Evolutionary conservation across 1,284 basidiomycete species (phyloP).

Genomic region (Hypsizygus ulmarius): DNA sequence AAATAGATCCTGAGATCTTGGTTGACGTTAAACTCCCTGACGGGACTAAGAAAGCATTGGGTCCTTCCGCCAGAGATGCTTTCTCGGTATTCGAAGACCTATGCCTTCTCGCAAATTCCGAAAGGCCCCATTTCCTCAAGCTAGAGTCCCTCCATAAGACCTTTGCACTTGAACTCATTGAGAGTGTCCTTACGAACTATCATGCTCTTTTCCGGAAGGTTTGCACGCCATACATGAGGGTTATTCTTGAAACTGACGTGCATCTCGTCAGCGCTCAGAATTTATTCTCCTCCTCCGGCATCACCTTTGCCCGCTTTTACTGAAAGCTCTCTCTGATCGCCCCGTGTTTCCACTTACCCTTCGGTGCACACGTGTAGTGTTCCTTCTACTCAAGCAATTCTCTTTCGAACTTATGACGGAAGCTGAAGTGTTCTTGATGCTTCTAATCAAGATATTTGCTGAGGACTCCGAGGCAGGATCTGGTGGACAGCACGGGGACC

Average conservation of each 20-base stretch:
- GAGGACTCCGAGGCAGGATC: conserved; percentile 52
- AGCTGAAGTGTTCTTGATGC: conserved; percentile 80
- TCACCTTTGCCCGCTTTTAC: conserved; percentile 87
- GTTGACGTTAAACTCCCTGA: conserved; percentile 59
- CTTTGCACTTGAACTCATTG: conserved; percentile 93
- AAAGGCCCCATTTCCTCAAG: conserved; percentile 81
- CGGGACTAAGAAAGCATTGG: conserved; percentile 58
- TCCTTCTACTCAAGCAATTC: conserved; percentile 91
- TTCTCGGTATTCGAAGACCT: conserved; percentile 89
- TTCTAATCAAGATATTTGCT: conserved; percentile 76
- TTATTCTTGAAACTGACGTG: not conserved
- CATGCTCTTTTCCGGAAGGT: conserved; percentile 84
- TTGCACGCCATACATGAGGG: conserved; percentile 17
- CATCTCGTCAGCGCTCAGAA: conserved; percentile 63
- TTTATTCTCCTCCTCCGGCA: conserved; percentile 82
- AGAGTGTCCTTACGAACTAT: conserved; percentile 96
- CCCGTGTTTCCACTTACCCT: conserved; percentile 87
- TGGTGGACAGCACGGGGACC: conserved; percentile 26
- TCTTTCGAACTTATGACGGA: conserved; percentile 77
- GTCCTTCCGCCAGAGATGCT: conserved; percentile 83
- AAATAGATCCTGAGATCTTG: conserved; percentile 30
- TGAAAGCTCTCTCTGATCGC: conserved; percentile 81
- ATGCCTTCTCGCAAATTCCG: conserved; percentile 82
- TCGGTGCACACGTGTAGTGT: conserved; percentile 89
- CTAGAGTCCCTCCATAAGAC: conserved; percentile 88